These are phyloP conservation scores for Thalassiosira pacifica DNA, from an alignment of 352 stramenopile species.

Conservation along the genomic window DNA sequence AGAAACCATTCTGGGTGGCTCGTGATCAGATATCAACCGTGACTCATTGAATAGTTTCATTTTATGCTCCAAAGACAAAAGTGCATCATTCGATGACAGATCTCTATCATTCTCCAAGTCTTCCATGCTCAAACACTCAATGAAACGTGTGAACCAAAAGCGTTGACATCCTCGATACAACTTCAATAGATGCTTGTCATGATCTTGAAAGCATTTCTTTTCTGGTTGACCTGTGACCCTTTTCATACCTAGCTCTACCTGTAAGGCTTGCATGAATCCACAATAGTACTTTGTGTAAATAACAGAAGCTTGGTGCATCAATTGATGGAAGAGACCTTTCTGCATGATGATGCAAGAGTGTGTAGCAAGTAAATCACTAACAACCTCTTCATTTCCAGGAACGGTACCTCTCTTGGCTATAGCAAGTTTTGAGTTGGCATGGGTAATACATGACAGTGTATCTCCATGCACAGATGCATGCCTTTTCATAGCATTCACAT, in stretches of 20 bases:
- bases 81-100: background rate
- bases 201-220: conserved; percentile 9
- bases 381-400: background rate
- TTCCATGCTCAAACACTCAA: background rate
- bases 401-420: background rate
- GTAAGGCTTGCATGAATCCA: conserved; percentile 9
- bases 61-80: background rate
- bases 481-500: background rate
- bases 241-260: background rate
- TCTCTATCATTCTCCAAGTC: background rate
- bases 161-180: background rate
- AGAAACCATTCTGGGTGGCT: conserved; percentile 2
- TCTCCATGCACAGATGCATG: background rate
- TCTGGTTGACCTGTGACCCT: too few species aligned
- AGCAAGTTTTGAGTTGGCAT: background rate
- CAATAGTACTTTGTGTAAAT: conserved; percentile 15
- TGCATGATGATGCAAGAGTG: conserved; percentile 4
- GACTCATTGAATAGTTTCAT: background rate
- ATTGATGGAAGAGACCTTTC: conserved; percentile 12
- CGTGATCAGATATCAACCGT: background rate
- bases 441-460: background rate
- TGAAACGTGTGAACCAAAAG: background rate
- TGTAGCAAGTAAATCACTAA: background rate
- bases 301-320: conserved; percentile 4
- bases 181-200: background rate